Evolutionary conservation across 148 eudicot genomes (phyloP), one percentile per base, ranked within the genome.

Genomic region (Rhododendron molle): DNA sequence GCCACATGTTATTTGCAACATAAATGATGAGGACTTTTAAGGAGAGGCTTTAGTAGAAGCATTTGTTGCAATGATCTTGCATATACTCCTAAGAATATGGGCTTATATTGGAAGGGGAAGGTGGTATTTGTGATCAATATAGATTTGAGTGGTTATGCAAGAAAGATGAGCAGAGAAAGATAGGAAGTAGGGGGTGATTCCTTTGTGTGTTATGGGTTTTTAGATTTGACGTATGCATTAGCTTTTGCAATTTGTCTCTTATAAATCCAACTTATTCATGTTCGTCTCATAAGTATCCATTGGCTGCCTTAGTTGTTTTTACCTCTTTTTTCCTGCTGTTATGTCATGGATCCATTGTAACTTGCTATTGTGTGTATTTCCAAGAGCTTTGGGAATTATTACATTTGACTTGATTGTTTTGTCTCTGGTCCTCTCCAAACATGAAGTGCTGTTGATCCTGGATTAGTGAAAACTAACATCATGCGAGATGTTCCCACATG

Each of bases 361-460:
- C 81, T n/a, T 44, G 16, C 26, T 46, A 44, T 50, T 50, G 15
- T 30, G 62, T 23, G 54, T 80, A 3, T 52, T 47, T 26, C 52
- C 60, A 49, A 26, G 34, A 30, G 83, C 8, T 52, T 36, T 60
- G 74, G 15, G 40, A 62, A 82, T 71, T 32, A 43, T 49, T 65
- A 56, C 82, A 62, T 85, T 78, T 77, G 34, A 79, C 13, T 52
- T 38, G 44, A 36, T 78, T 34, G 7, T 47, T 47, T 46, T 62
- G n/a, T 71, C 5, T 84, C 81, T 36, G 46, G 43, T 62, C 56
- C 38, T 79, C 58, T 52, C 12, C 40, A 84, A 52, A 87, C 15
- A 36, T 89, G 85, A 85, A 97, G 99, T 81, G 95, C 95, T 81
- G 99, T 86, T 50, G 98, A 95, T 83, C 99, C 99, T 83, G 98